Conservation (phyloP, 2,329 filamentous ascomycete genomes). For the Pyrenophora teres region DNA sequence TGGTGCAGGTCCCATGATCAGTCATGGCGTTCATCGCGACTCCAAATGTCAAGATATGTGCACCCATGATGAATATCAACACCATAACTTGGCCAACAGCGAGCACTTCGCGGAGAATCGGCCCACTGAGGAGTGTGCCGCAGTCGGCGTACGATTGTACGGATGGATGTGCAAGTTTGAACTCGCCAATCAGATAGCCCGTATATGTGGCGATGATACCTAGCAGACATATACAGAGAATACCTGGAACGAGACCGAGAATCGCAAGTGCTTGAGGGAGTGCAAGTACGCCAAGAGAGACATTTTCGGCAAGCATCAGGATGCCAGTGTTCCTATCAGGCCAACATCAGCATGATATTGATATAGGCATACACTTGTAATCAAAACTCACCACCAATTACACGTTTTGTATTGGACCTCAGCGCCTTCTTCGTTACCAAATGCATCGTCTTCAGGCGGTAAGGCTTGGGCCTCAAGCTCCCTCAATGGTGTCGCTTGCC, state of each 20-base stretch:
- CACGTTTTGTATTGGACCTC: conserved; percentile 59
- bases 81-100: conserved; percentile 66
- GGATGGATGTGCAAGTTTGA: conserved; percentile 61
- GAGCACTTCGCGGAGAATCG: conserved; percentile 65
- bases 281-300: conserved; percentile 62
- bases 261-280: conserved; percentile 59
- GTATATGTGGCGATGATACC: conserved; percentile 64
- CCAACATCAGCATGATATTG: not conserved
- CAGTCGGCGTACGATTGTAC: conserved; percentile 72
- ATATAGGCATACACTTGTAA: not conserved
- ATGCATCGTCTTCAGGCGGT: conserved; percentile 16
- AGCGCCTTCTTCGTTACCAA: conserved; percentile 38
- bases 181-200: conserved; percentile 64
- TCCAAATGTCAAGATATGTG: conserved; percentile 72
- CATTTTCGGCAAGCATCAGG: conserved; percentile 65
- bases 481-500: not conserved
- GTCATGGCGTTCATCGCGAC: conserved; percentile 71
- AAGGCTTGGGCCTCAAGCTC: conserved; percentile 21
- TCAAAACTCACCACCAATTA: conserved; percentile 51
- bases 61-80: conserved; percentile 70
- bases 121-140: conserved; percentile 65
- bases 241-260: conserved; percentile 59
- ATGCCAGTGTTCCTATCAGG: conserved; percentile 3
- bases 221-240: conserved; percentile 59
- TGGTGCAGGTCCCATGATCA: conserved; percentile 64